Conservation (phyloP, 1,139 yeast species). For the Saccharomyces pastorianus region DNA sequence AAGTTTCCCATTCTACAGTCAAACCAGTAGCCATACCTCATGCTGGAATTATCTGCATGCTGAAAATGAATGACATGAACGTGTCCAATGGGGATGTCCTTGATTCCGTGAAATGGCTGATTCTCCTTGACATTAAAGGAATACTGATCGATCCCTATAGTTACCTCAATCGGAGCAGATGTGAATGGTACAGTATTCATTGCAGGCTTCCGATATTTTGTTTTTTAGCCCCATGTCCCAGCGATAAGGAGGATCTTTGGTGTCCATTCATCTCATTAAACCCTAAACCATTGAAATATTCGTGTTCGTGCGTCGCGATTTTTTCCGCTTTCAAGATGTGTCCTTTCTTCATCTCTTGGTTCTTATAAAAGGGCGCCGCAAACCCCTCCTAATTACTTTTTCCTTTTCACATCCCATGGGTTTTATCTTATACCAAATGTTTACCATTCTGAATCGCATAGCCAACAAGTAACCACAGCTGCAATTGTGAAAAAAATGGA, state of each 20-base stretch:
- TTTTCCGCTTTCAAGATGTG: neutral
- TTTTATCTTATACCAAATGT: neutral
- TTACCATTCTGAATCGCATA: neutral
- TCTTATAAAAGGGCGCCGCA: neutral
- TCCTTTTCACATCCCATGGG: neutral
- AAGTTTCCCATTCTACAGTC: conserved; percentile 6
- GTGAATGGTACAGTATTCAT: conserved; percentile 15
- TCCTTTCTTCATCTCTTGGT: neutral
- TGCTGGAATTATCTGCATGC: conserved; percentile 10
- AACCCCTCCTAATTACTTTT: neutral
- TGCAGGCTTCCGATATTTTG: neutral
- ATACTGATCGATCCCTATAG: conserved; percentile 23
- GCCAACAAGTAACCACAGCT: neutral
- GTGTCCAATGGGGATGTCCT: conserved; percentile 16
- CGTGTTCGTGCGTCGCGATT: neutral
- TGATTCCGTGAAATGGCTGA: conserved; percentile 24
- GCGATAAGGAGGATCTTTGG: neutral
- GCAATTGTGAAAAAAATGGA: neutral
- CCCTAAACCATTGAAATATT: neutral
- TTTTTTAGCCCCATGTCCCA: neutral
- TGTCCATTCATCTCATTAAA: neutral
- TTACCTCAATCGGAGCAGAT: conserved; percentile 12
- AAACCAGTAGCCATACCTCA: conserved; percentile 30
- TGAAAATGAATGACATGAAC: conserved; percentile 26
- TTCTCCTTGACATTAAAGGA: conserved; percentile 20